Base-by-base conservation (phyloP, 306 rosid genomes). In the Senna tora region DNA sequence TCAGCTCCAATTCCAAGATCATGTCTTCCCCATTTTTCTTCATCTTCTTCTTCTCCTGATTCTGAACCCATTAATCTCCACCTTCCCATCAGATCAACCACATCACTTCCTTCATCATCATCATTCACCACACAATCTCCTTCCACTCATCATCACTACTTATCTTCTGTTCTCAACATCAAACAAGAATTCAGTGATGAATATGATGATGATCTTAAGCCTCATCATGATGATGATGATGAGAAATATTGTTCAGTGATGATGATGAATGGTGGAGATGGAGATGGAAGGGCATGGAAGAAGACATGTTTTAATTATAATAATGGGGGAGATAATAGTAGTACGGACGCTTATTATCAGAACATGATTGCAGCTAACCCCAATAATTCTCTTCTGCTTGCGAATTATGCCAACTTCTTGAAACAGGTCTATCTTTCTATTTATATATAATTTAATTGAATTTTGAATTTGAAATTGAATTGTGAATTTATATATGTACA, bases 381-480 rank as follows among this genome's bases (percentile, higher is more conserved):
- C 2, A 77, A 72, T 67, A 82, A 85, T 74, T 77, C 88, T 16
- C 96, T 93, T 74, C 61, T 93, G 67, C 97, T 93, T 5, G 89
- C 89, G 72, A 93, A 88, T 79, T 93, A 90, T 69, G 98, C 93
- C 4, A 93, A 82, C 85, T 93, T 90, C 81, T 82, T 89, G 79
- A 89, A 85, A 79, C 92, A 93, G 92, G 97, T 90, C 71, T 73
- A 7, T 50, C 3, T 12, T 43, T 41, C 2, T 7, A 36, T 25
- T 25, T 25, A 25, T 25, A n/a, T n/a, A n/a, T n/a, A n/a, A n/a
- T n/a, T n/a, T n/a, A n/a, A n/a, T n/a, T n/a, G n/a, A n/a, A n/a
- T n/a, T n/a, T n/a, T n/a, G n/a, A n/a, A n/a, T n/a, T n/a, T n/a
- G n/a, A n/a, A n/a, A n/a, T 36, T 36, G 39, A 36, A 36, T 36